Conservation (phyloP, 2,329 filamentous ascomycete species). For the Aspergillus ochraceoroseus region DNA sequence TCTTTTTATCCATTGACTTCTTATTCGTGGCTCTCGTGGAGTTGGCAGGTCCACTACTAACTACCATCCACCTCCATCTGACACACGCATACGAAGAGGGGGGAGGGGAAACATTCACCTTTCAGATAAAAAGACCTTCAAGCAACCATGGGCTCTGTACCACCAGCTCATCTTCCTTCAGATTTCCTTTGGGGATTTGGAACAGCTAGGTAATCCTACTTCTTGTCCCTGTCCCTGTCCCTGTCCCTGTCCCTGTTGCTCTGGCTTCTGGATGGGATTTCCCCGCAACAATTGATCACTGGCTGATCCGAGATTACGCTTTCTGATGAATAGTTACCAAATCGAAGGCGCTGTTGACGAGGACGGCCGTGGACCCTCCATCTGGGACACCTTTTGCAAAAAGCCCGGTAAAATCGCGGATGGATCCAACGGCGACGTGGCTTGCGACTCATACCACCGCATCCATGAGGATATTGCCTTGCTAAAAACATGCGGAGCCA, state of each 20-base stretch:
- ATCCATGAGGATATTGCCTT: conserved; percentile 71
- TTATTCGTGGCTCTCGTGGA: too few species aligned
- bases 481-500: conserved; percentile 67
- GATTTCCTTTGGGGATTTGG: conserved; percentile 78
- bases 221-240: not conserved
- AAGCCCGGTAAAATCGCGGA: conserved; percentile 79
- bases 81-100: too few species aligned
- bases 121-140: not conserved
- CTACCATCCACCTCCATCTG: not conserved
- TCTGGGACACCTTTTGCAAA: conserved; percentile 86
- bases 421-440: conserved; percentile 66
- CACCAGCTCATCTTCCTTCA: conserved; percentile 49
- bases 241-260: not conserved
- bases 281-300: too few species aligned
- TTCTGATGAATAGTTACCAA: conserved; percentile 63
- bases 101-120: too few species aligned
- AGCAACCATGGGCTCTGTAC: conserved; percentile 26
- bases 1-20: not conserved
- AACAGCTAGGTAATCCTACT: conserved; percentile 58
- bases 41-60: not conserved
- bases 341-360: conserved; percentile 71
- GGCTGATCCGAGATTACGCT: conserved; percentile 4
- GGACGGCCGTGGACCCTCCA: conserved; percentile 74
- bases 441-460: conserved; percentile 83
- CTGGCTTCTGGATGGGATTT: too few species aligned